Evolutionary conservation across 2,329 filamentous ascomycete genomes (phyloP), one percentile per base, ranked within the genome.

Genomic region (Fusarium lyarnte): DNA sequence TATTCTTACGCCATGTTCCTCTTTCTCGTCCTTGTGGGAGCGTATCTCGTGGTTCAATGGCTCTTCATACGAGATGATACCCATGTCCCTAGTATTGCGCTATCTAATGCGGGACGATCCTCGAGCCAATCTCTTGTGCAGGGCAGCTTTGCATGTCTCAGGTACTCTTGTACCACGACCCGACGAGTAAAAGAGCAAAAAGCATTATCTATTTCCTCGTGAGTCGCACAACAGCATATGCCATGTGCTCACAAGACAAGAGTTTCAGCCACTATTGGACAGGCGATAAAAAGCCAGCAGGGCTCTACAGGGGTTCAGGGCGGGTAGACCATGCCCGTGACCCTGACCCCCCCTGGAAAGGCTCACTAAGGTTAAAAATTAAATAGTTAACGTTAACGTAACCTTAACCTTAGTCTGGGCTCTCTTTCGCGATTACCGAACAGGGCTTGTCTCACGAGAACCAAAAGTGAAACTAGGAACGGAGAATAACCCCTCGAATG

Each of bases 401-500:
- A 59, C 51, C 61, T 66, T 66, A 42, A 54, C 51, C 51, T 42
- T 54, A 54, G 33, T n/a, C 19, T 43, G 33, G 39, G 25, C n/a
- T 29, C 27, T 54, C 43, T 62, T 62, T 67, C 63, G 64, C 64
- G 64, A 67, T 67, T 46, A 61, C 63, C 64, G 64, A 67, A 61
- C 41, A 58, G 58, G 65, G 57, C 64, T 63, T 64, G 66, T 69
- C 64, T 69, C 64, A 69, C 43, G 46, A 67, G 41, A 47, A 39
- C 35, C 31, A 33, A 23, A 51, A 47, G 41, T 68, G 65, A 68
- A 68, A 68, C 41, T 46, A 51, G 51, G 38, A 27, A 58, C 63
- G 64, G 64, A 62, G 54, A 67, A 67, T 67, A 67, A 39, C 57
- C 39, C 66, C 66, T 69, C 66, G 49, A 69, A 69, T 69, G 38